Evolutionary conservation across 1,284 basidiomycete genomes (phyloP).

Genomic region (Sporisorium exsertum): DNA sequence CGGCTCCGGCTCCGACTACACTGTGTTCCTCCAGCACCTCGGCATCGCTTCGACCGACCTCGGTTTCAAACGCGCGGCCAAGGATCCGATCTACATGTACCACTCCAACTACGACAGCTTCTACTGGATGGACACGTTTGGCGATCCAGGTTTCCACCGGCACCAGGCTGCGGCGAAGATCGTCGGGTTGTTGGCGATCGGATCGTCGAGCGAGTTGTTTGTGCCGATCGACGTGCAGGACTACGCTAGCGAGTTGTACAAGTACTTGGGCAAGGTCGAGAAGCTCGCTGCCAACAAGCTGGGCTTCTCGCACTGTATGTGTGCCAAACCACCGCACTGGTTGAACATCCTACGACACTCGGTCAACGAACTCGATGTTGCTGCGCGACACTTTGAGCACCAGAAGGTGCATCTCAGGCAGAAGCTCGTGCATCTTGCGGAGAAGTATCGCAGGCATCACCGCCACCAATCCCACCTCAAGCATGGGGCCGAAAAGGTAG

Average conservation of each 20-base stretch:
- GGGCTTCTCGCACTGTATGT: conserved; percentile 7
- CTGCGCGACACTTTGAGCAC: conserved; percentile 29
- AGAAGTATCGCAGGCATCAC: conserved; percentile 7
- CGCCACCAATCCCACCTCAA: not conserved
- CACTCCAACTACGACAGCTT: conserved; percentile 80
- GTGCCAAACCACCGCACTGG: conserved; percentile 20
- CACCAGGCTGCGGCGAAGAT: conserved; percentile 78
- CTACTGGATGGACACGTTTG: conserved; percentile 80
- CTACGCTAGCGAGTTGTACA: conserved; percentile 49
- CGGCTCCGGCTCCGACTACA: conserved; percentile 77
- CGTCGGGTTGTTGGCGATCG: conserved; percentile 72
- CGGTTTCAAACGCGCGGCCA: conserved; percentile 61
- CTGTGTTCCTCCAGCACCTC: conserved; percentile 76
- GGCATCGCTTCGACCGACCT: conserved; percentile 70
- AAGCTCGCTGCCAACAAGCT: conserved; percentile 30
- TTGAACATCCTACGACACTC: conserved; percentile 22
- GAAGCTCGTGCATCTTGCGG: conserved; percentile 28
- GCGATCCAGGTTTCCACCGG: conserved; percentile 80
- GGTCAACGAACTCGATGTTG: conserved; percentile 27
- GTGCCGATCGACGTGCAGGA: conserved; percentile 80
- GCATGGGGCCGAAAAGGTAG: conserved; percentile 7
- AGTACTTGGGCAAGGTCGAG: conserved; percentile 52
- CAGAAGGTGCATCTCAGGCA: conserved; percentile 17
- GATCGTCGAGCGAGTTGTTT: conserved; percentile 75
- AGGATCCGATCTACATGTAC: conserved; percentile 72